Percentiles rank a stretch among this genome's conserved stretches.
phyloP scores from a whole-genome alignment of 495 filamentous ascomycete species.

The Aspergillus cristatus region DNA sequence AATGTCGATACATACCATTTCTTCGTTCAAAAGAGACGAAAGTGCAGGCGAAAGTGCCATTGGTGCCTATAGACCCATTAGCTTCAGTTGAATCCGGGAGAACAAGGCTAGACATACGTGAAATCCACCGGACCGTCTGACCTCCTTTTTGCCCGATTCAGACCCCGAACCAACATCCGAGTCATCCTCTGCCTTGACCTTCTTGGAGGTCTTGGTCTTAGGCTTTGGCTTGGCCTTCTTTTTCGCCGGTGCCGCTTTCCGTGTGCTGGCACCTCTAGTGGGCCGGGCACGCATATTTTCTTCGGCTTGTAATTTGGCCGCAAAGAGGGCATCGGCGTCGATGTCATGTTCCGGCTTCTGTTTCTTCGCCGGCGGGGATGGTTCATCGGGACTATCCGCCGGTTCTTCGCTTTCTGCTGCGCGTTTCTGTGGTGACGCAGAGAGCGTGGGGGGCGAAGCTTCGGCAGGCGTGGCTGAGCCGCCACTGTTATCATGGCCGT shows the following conservation, averaged over 20 bases:
- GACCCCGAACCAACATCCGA: conserved; percentile 60
- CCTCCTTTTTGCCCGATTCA: conserved; percentile 53
- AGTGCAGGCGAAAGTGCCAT: conserved; percentile 57
- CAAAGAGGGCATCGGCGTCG: conserved; percentile 77
- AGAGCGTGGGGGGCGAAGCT: conserved; percentile 38
- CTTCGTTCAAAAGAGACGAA: conserved; percentile 53
- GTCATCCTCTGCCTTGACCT: conserved; percentile 69
- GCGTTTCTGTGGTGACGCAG: conserved; percentile 49
- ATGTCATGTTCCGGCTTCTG: conserved; percentile 42
- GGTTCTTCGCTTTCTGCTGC: conserved; percentile 40
- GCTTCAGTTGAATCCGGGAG: neutral
- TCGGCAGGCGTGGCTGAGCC: conserved; percentile 31
- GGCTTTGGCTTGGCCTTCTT: conserved; percentile 47
- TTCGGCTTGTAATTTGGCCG: conserved; percentile 83
- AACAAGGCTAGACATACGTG: conserved; percentile 40
- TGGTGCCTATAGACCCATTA: conserved; percentile 43
- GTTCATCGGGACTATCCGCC: conserved; percentile 27
- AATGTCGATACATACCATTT: conserved; percentile 47
- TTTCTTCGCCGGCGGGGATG: conserved; percentile 41
- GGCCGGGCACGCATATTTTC: conserved; percentile 69
- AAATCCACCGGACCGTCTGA: conserved; percentile 58
- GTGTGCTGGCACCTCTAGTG: conserved; percentile 55
- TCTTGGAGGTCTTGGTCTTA: conserved; percentile 66
- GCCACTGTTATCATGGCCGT: conserved; percentile 29
- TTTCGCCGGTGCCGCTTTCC: conserved; percentile 47